phyloP scores from a whole-genome alignment of 257 asterid genomes.

The Jacaranda copaia region DNA sequence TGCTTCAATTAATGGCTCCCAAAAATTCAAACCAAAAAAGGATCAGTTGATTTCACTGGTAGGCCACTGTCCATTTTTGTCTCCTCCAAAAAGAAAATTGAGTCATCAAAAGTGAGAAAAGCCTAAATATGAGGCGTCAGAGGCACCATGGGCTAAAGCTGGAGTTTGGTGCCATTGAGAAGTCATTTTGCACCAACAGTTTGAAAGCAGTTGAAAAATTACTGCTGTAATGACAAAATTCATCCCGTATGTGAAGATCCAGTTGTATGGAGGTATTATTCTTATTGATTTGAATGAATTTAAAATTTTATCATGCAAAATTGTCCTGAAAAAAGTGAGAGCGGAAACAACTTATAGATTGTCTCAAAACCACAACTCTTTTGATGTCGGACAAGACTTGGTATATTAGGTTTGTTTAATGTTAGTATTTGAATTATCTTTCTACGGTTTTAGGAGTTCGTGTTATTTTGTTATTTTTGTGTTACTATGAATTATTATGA shows the following conservation, averaged over 20 bases:
- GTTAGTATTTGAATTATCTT: not conserved
- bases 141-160: slow-evolving; percentile 9
- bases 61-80: slow-evolving; percentile 52
- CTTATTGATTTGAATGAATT: no score
- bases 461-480: no score
- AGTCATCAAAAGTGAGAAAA: slow-evolving; percentile 39
- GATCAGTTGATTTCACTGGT: slow-evolving; percentile 31
- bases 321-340: no score
- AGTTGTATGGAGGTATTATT: no score
- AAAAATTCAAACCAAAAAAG: slow-evolving; percentile 24
- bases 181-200: slow-evolving; percentile 32
- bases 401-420: no score
- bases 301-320: no score
- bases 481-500: no score
- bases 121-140: slow-evolving; percentile 25
- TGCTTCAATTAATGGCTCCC: slow-evolving; percentile 47
- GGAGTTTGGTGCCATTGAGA: slow-evolving; percentile 42
- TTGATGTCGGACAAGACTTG: no score
- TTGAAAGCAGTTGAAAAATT: not conserved
- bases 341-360: no score
- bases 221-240: no score
- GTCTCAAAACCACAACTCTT: no score
- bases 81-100: slow-evolving; percentile 30
- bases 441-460: not conserved
- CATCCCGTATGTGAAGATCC: no score